Base-by-base conservation (phyloP, 2,329 filamentous ascomycete species). In the Beauveria medogensis region DNA sequence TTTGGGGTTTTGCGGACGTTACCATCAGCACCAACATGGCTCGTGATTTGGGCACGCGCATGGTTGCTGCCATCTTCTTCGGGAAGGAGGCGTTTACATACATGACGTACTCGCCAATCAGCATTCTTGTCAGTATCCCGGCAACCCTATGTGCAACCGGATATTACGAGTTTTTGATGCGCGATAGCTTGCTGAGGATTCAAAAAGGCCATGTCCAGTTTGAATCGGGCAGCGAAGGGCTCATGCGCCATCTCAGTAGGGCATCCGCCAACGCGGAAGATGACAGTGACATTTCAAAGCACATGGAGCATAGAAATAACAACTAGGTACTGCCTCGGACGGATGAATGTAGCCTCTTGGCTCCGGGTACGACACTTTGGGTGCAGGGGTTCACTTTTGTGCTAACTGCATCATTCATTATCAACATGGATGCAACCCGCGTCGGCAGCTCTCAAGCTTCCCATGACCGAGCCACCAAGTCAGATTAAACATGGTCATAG, bases 1-100 rank as follows among this genome's bases (percentile, higher is more conserved):
- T 82, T 47, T 85, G 82, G 81, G 81, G 79, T 3, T 85, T 84
- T 64, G 82, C 80, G 10, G 74, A 74, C 61, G 74, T 81, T 52
- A 82, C 79, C 14, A 79, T 85, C 65, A 77, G 74, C 44, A 83
- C 82, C 16, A 86, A 86, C 69, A 67, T 82, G 37, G 82, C 83
- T 12, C 73, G 82, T 66, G 83, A 86, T 67, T 72, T 85, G 16
- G 83, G 83, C n/a, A 79, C 80, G 2, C 77, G 83, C 20, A 78
- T 85, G 28, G 82, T 85, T 1, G 82, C 80, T 6, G 80, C 80
- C 18, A 84, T 84, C 62, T 84, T 84, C 61, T 69, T 63, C n/a
- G 68, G 68, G 28, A 59, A 46, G 28, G 66, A 66, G 40, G 68
- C 67, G 1, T 69, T 69, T 30, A 68, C 66, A 0, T 66, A 69